Percentiles rank a stretch among this genome's conserved stretches.
phyloP scores from a whole-genome alignment of 345 rosid species.

The Eucalyptus albens region DNA sequence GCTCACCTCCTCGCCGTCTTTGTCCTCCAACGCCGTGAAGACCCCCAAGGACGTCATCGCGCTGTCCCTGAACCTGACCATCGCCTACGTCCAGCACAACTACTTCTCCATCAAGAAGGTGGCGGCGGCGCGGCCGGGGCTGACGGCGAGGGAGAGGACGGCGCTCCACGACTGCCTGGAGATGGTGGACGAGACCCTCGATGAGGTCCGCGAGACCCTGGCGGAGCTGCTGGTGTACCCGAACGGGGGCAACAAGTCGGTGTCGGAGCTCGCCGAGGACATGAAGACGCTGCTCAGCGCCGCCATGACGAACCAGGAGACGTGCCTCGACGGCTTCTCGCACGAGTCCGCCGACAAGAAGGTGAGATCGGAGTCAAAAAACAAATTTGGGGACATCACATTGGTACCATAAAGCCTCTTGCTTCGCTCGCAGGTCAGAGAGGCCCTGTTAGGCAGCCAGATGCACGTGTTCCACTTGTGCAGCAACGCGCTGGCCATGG shows the following conservation, averaged over 20 bases:
- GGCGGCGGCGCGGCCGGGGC: background rate
- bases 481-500: constrained; percentile 36
- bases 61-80: constrained; percentile 37
- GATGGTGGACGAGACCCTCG: constrained; percentile 37
- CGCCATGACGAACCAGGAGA: constrained; percentile 57
- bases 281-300: constrained; percentile 35
- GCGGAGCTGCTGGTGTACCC: constrained; percentile 11
- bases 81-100: constrained; percentile 26
- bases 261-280: constrained; percentile 2
- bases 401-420: background rate
- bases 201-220: constrained; percentile 21
- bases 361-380: background rate
- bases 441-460: constrained; percentile 13
- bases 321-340: constrained; percentile 59
- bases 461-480: constrained; percentile 12
- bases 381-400: background rate
- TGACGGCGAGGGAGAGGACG: constrained; percentile 25
- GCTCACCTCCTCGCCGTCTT: constrained; percentile 7
- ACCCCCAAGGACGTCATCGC: constrained; percentile 43
- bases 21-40: constrained; percentile 8
- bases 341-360: constrained; percentile 15
- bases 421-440: background rate
- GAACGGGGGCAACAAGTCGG: constrained; percentile 2
- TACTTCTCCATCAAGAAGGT: constrained; percentile 34
- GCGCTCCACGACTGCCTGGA: constrained; percentile 56